Evolutionary conservation across 2,329 filamentous ascomycete genomes (phyloP).

Genomic region (Epichloe sp.): DNA sequence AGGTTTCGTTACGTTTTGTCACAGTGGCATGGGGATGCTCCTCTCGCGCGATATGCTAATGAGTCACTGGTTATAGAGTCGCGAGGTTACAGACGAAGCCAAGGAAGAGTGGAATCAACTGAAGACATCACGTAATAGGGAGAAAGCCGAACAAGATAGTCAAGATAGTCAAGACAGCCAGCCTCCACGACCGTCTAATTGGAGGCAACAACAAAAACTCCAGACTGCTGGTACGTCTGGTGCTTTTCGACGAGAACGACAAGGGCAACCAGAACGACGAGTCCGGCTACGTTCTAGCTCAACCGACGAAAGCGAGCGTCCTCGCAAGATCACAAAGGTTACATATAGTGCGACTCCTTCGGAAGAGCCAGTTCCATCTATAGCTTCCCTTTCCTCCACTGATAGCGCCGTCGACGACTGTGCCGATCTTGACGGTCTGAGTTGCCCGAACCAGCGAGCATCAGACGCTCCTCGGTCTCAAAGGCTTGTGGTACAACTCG

Average conservation of each 20-base stretch:
- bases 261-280: neutral
- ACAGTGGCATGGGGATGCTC: neutral
- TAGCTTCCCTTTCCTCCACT: constrained; percentile 15
- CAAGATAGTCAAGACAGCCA: constrained; percentile 12
- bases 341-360: constrained; percentile 13
- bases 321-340: constrained; percentile 12
- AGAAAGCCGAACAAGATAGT: neutral
- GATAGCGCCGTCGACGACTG: constrained; percentile 9
- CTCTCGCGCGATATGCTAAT: constrained; percentile 10
- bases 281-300: constrained; percentile 2
- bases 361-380: constrained; percentile 18
- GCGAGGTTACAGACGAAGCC: constrained; percentile 19
- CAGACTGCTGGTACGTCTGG: neutral
- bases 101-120: constrained; percentile 20
- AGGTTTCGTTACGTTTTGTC: constrained; percentile 2
- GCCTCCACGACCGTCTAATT: constrained; percentile 16
- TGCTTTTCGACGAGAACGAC: neutral
- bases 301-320: constrained; percentile 8
- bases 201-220: constrained; percentile 10
- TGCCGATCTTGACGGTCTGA: constrained; percentile 5
- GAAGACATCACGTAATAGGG: constrained; percentile 10
- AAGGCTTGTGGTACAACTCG: constrained; percentile 18
- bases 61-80: constrained; percentile 9
- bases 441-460: neutral
- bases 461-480: constrained; percentile 1